Percentiles rank a stretch among this genome's conserved stretches.
Conservation (phyloP, 2,329 filamentous ascomycete genomes). For the Cercospora zeae-maydis region DNA sequence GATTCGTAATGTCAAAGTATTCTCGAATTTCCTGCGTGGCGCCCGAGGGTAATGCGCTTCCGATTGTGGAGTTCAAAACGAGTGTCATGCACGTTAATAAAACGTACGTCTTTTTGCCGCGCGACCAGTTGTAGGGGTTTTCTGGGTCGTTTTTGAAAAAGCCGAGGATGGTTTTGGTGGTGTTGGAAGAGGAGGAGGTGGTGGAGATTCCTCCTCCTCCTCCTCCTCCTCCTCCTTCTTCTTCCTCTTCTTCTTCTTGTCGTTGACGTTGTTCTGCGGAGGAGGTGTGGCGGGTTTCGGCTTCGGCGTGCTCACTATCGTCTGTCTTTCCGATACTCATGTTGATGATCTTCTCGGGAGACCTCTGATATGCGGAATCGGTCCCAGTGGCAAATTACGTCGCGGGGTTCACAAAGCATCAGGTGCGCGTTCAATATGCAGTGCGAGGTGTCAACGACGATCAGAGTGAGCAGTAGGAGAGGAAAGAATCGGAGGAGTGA, state of each 20-base stretch:
- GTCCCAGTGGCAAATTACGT: not conserved
- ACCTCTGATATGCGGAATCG: not conserved
- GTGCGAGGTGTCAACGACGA: not conserved
- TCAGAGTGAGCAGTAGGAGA: not conserved
- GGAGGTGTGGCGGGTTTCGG: slow-evolving; percentile 6
- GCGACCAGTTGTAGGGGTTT: slow-evolving; percentile 43
- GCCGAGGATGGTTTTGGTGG: slow-evolving; percentile 33
- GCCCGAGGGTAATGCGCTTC: slow-evolving; percentile 62
- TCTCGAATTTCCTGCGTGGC: slow-evolving; percentile 56
- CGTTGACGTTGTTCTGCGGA: not conserved
- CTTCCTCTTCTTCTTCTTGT: not conserved
- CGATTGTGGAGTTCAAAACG: slow-evolving; percentile 66
- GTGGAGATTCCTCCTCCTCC: too few species aligned
- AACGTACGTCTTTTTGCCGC: slow-evolving; percentile 52
- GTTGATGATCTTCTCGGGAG: not conserved
- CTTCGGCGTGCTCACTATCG: slow-evolving; percentile 43
- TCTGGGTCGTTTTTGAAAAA: slow-evolving; percentile 41
- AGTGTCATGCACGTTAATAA: slow-evolving; percentile 55
- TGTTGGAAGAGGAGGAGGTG: too few species aligned
- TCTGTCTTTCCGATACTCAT: slow-evolving; percentile 4
- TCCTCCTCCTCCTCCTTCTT: not conserved
- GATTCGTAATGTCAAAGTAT: slow-evolving; percentile 54
- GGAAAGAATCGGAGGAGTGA: too few species aligned
- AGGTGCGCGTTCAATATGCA: not conserved
- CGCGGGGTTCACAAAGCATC: not conserved